phyloP scores from a whole-genome alignment of 2,329 filamentous ascomycete genomes.

The Diaporthe aspalathi region DNA sequence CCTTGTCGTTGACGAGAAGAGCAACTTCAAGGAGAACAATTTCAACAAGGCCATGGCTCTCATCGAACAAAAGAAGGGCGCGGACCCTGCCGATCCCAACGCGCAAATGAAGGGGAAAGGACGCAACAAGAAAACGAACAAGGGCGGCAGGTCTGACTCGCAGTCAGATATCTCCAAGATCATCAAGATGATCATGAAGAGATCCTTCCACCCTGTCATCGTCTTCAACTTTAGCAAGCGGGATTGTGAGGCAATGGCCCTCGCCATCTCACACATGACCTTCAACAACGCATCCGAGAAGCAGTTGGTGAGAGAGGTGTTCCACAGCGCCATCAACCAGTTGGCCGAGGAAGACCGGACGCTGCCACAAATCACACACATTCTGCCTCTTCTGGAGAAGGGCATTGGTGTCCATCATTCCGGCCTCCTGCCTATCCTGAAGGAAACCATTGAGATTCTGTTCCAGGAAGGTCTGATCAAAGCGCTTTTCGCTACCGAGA shows the following conservation, averaged over 20 bases:
- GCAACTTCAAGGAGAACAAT: slow-evolving; percentile 94
- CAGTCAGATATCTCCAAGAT: slow-evolving; percentile 94
- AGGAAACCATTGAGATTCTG: slow-evolving; percentile 98
- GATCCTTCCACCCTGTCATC: slow-evolving; percentile 97
- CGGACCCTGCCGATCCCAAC: slow-evolving; percentile 81
- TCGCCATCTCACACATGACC: slow-evolving; percentile 85
- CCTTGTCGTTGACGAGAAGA: slow-evolving; percentile 95
- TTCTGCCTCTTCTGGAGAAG: slow-evolving; percentile 87
- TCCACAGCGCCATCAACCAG: slow-evolving; percentile 91
- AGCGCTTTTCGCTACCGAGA: slow-evolving; percentile 97
- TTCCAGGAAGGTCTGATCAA: slow-evolving; percentile 99
- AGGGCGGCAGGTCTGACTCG: slow-evolving; percentile 76
- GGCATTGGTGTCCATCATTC: slow-evolving; percentile 99
- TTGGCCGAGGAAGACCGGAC: slow-evolving; percentile 91
- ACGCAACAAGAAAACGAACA: slow-evolving; percentile 92
- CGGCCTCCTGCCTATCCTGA: slow-evolving; percentile 91
- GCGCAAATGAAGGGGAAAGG: slow-evolving; percentile 87
- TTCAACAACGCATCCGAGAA: slow-evolving; percentile 99
- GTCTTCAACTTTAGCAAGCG: slow-evolving; percentile 99
- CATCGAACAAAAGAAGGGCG: slow-evolving; percentile 88
- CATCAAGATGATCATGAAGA: slow-evolving; percentile 98
- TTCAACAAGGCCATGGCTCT: slow-evolving; percentile 96
- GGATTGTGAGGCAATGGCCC: slow-evolving; percentile 90
- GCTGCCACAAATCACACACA: slow-evolving; percentile 89
- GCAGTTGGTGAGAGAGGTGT: slow-evolving; percentile 92